Percentiles rank a stretch among this genome's conserved stretches.
Conservation (phyloP, 2,329 filamentous ascomycete species). For the Aspergillus jensenii region DNA sequence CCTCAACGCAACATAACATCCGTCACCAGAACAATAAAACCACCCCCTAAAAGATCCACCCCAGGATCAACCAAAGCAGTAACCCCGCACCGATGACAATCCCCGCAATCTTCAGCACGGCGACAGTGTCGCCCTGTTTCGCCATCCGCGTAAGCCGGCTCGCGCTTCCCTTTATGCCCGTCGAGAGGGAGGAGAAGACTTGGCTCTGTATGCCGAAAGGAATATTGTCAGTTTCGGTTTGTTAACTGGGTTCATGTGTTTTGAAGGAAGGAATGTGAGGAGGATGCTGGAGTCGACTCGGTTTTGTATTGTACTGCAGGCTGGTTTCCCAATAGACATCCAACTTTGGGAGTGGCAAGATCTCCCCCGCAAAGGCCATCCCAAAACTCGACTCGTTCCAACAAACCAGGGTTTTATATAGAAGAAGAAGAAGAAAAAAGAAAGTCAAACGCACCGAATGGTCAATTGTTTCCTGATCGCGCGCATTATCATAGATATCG, state of each 20-base stretch:
- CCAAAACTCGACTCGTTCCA: no score
- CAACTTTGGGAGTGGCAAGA: not conserved
- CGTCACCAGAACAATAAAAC: no score
- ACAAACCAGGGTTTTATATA: not conserved
- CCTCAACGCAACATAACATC: no score
- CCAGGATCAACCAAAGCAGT: constrained; percentile 71
- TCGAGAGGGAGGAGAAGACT: constrained; percentile 84
- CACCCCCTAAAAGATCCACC: constrained; percentile 55
- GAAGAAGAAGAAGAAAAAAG: not conserved
- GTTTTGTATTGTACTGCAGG: no score
- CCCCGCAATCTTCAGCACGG: constrained; percentile 82
- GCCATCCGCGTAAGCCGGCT: constrained; percentile 85
- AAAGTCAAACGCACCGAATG: constrained; percentile 63
- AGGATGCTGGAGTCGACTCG: no score
- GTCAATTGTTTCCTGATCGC: constrained; percentile 84
- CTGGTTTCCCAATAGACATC: no score
- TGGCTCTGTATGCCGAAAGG: constrained; percentile 60
- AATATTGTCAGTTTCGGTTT: not conserved
- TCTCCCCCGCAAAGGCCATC: no score
- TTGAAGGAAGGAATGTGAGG: not conserved
- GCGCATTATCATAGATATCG: constrained; percentile 96
- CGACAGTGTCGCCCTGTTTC: constrained; percentile 82
- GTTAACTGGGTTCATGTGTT: not conserved
- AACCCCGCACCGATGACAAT: constrained; percentile 75
- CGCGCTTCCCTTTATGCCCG: constrained; percentile 80